Conservation (phyloP, 257 asterid genomes). For the Solanum arcanum region DNA sequence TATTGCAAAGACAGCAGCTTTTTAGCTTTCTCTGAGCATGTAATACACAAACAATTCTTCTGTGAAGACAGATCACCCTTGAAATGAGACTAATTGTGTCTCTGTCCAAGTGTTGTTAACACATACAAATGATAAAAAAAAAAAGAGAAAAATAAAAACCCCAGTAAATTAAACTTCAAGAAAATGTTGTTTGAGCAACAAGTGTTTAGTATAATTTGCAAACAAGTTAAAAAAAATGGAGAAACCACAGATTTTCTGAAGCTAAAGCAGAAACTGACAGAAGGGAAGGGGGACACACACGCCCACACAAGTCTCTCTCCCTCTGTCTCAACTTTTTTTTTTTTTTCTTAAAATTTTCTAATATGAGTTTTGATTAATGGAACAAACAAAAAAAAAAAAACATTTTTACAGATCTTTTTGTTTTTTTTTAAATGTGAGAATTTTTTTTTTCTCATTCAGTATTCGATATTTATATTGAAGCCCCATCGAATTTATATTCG, state of each 20-base stretch:
- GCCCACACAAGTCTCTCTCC: not conserved
- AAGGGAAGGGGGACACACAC: not conserved
- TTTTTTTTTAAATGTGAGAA: no score
- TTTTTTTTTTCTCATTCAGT: no score
- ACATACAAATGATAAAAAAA: not conserved
- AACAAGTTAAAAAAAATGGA: not conserved
- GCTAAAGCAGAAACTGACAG: not conserved
- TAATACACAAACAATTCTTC: not conserved
- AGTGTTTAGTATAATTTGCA: not conserved
- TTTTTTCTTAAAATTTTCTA: not conserved
- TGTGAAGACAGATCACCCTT: not conserved
- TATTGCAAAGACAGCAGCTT: not conserved
- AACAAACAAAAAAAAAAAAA: not conserved
- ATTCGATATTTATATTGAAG: no score
- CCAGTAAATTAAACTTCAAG: not conserved
- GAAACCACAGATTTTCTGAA: not conserved
- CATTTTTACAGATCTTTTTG: not conserved
- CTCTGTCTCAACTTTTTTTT: not conserved
- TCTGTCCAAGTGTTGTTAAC: not conserved
- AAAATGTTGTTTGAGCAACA: not conserved
- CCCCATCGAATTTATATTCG: accelerated
- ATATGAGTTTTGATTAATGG: not conserved
- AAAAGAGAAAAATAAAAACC: not conserved
- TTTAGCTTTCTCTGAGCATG: not conserved
- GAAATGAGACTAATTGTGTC: not conserved